Evolutionary conservation across 345 rosid genomes (phyloP), one percentile per base, ranked within the genome.

Genomic region (Eutrema japonicum): DNA sequence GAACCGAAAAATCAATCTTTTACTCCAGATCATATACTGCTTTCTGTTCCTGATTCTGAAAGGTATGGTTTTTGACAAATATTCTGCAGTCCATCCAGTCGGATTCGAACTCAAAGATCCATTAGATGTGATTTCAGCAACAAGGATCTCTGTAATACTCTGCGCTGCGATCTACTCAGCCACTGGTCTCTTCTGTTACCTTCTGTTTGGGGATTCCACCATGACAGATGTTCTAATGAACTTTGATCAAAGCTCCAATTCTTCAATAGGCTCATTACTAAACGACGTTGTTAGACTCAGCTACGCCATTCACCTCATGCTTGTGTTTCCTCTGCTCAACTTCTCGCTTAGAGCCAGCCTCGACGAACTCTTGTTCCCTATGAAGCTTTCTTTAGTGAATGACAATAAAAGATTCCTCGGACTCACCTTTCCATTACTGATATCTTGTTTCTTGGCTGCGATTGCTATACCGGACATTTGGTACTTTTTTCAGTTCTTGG

Each of bases 291-390:
- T 94, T 50, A 81, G 97, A 64, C 52, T 89, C 45, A 91, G 92
- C 85, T 93, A 89, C 16, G 91, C 91, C 2, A 58, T 93, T 38
- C 98, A 91, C 82, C 87, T 93, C 50, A 79, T 88, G 82, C 86
- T 91, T 13, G 97, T 88, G 64, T 93, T 89, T 79, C 98, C 98
- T 16, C 82, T 93, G 5, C 38, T 93, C 71, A 91, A 88, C 83
- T 93, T 89, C 91, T 83, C 97, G 0, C 60, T 91, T 55, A 80
- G 96, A 61, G 79, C 85, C 56, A 89, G 82, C 79, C 74, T 93
- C 0, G 92, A 93, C 13, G 97, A 86, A 16, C 73, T 89, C 35
- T 79, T 93, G 56, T 91, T 89, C 82, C 84, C 89, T 1, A 71
- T 32, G 46, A 83, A 66, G 59, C 68, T 68, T 4, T 71, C 60